phyloP scores from a whole-genome alignment of 179 eudicot species.

The Drosera spatulata region DNA sequence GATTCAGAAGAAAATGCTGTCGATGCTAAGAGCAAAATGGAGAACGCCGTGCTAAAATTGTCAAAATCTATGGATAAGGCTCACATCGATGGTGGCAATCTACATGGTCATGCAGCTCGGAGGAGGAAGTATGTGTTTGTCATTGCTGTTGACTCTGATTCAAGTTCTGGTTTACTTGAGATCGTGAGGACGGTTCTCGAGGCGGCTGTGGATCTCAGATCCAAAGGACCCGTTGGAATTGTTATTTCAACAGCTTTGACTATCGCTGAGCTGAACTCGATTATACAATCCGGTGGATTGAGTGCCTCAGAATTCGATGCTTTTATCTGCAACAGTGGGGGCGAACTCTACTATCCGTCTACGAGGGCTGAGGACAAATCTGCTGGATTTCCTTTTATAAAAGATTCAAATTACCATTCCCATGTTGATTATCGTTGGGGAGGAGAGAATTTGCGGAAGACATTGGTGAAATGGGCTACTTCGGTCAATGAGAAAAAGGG shows the following conservation, averaged over 20 bases:
- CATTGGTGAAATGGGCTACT: slow-evolving; percentile 51
- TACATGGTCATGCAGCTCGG: slow-evolving; percentile 57
- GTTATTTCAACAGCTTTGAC: slow-evolving; percentile 72
- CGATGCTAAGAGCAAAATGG: slow-evolving; percentile 22
- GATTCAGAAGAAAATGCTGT: slow-evolving; percentile 32
- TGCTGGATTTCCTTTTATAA: slow-evolving; percentile 43
- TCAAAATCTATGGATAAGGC: slow-evolving; percentile 45
- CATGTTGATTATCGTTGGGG: slow-evolving; percentile 98
- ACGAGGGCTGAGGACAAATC: slow-evolving; percentile 18
- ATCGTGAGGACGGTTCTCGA: slow-evolving; percentile 28
- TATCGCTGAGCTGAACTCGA: slow-evolving; percentile 48
- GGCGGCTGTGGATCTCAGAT: slow-evolving; percentile 33
- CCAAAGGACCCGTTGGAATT: slow-evolving; percentile 44
- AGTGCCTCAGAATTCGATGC: slow-evolving; percentile 73
- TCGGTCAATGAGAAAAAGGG: slow-evolving; percentile 39
- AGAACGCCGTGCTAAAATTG: slow-evolving; percentile 33
- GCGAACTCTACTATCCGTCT: slow-evolving; percentile 70
- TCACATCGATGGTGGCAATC: slow-evolving; percentile 27
- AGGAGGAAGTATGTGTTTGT: slow-evolving; percentile 63
- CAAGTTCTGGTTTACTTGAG: slow-evolving; percentile 28
- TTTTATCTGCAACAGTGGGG: slow-evolving; percentile 89
- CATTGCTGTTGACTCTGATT: slow-evolving; percentile 54
- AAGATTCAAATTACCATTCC: slow-evolving; percentile 58
- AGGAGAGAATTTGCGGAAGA: slow-evolving; percentile 85
- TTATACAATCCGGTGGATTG: slow-evolving; percentile 44